Evolutionary conservation across 257 asterid species (phyloP), one percentile per base, ranked within the genome.

Genomic region (Plectranthus barbatus): DNA sequence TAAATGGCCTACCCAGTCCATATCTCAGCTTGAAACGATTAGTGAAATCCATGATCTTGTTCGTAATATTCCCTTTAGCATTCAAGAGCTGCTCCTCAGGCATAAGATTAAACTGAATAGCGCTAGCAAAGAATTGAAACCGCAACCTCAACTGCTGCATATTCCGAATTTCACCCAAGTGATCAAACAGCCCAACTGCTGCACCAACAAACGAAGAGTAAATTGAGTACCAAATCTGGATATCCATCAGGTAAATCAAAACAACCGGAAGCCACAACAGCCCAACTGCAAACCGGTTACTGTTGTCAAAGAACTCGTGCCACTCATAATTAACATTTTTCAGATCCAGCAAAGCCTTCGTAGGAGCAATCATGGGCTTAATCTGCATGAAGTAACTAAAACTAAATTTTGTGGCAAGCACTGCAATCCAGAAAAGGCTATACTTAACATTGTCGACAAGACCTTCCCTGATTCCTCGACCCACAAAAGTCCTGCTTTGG

Each of bases 361-460:
- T 82, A n/a, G 99, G 99, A 64, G 69, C 76, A 64, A 93, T 68
- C 97, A 93, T 82, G 34, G 99, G 99, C 79, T 78, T 93, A 66
- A 93, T 81, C 84, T 93, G 99, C 90, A 93, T 83, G 75, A 90
- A 90, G 82, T 93, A 93, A 77, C 97, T 93, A 73, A 93, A 93
- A 51, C 58, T 37, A 66, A 93, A 90, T 77, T 93, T 93, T 17
- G 99, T 80, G 5, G 84, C 92, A 62, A 93, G 91, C 66, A 93
- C 96, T 21, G 66, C 74, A 37, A 93, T 66, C 99, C 99, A 93
- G 80, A 93, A 93, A 41, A 85, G 74, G 53, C 86, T 73, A 67
- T 93, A 93, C 80, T 90, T 93, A 17, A 93, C 57, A 74, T 81
- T 93, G 78, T 93, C 99, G 9, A 90, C 64, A 54, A 90, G 94